These are phyloP conservation scores for Salvia splendens DNA, from an alignment of 257 asterid species.

Conservation along the genomic window DNA sequence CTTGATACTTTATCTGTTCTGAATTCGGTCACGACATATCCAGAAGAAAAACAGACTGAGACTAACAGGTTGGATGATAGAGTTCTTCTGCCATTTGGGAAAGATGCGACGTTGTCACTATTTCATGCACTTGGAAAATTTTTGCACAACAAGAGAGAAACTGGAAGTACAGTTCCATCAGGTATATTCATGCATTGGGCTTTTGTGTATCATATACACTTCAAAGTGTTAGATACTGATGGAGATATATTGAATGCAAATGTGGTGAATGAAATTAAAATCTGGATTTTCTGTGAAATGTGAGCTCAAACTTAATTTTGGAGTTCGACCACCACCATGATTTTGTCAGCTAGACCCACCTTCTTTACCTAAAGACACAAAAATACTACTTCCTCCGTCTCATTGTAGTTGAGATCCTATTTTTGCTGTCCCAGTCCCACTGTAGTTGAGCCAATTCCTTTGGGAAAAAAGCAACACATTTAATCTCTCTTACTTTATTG, in stretches of 20 bases:
- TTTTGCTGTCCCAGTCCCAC: no score
- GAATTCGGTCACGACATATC: slow-evolving; percentile 28
- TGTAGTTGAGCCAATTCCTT: no score
- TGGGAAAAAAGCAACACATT: no score
- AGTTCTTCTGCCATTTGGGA: slow-evolving; percentile 65
- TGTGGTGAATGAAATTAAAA: slow-evolving; percentile 20
- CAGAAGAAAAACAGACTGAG: slow-evolving; percentile 39
- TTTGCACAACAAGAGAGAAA: slow-evolving; percentile 90
- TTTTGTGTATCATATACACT: slow-evolving; percentile 5
- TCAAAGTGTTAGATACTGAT: slow-evolving; percentile 9
- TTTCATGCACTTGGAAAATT: slow-evolving; percentile 97
- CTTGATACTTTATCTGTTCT: slow-evolving; percentile 39
- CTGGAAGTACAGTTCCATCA: slow-evolving; percentile 45
- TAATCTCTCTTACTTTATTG: no score
- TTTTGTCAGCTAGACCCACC: neutral
- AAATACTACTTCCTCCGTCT: neutral
- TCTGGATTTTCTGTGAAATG: neutral
- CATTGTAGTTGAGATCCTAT: no score
- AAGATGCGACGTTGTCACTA: slow-evolving; percentile 79
- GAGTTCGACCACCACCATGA: no score
- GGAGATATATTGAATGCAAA: slow-evolving; percentile 19
- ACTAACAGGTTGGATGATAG: slow-evolving; percentile 39
- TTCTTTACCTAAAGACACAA: neutral
- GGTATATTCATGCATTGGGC: slow-evolving; percentile 45
- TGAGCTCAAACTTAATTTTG: no score